Evolutionary conservation across 1,284 basidiomycete genomes (phyloP), one percentile per base, ranked within the genome.

Genomic region (Leucoagaricus sp.): DNA sequence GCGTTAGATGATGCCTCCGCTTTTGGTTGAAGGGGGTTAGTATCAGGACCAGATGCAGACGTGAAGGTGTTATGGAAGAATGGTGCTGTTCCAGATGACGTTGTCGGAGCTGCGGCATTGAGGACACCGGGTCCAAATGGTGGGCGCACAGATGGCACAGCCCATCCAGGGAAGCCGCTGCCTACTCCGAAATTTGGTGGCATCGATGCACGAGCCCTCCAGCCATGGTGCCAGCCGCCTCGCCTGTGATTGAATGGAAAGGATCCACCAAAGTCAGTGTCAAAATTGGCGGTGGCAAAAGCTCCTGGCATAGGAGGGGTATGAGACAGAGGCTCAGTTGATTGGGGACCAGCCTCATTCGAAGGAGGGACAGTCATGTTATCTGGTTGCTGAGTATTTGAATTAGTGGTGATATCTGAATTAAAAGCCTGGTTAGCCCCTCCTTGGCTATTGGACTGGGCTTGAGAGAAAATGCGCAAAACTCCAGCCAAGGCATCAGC

Each of bases 401-500:
- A 28, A 21, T 54, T 29, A 9, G 47, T 7, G 13, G 38, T 8
- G 3, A 10, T 4, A 25, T 33, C 25, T 10, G 47, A 28, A 29
- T 38, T 7, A n/a, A 42, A 47, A 10, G 44, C 15, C 5, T 19
- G 17, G 9, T 4, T 21, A 47, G 19, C 21, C 21, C 50, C 19
- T 15, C 36, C 34, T 57, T 44, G 17, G 52, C 49, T 17, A 7
- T 13, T 7, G 8, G 2, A 19, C n/a, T 58, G 54, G n/a, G n/a
- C 23, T 59, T 75, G 77, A 42, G 78, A 79, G n/a, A 88, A 73
- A 19, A 78, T 71, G 40, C 79, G 78, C 55, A 89, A 76, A 34
- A 91, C 70, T 48, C 76, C 76, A 13, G 79, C 81, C 26, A 91
- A 68, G n/a, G 85, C 82, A 31, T 87, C 83, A 2, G 85, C 78